These are phyloP conservation scores for Trichocladium antarcticum DNA, from an alignment of 495 filamentous ascomycete genomes.

Conservation along the genomic window DNA sequence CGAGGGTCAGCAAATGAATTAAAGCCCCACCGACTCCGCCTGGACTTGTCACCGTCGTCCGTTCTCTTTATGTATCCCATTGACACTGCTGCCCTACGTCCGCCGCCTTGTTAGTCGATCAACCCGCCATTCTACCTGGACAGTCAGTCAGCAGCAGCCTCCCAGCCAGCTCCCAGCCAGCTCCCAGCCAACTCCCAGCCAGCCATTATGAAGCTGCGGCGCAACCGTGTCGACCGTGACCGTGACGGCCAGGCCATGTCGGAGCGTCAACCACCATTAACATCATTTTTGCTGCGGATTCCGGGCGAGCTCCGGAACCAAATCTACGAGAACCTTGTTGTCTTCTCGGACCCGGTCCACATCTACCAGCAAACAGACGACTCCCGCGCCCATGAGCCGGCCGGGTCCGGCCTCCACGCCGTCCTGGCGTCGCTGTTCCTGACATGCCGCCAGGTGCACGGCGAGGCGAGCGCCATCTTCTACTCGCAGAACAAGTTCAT, in stretches of 20 bases:
- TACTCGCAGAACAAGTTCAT: conserved; percentile 11
- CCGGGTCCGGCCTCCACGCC: background rate
- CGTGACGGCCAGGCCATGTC: background rate
- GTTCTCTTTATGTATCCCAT: no score
- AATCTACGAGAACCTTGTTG: conserved; percentile 11
- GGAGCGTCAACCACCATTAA: background rate
- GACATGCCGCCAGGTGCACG: conserved; percentile 6
- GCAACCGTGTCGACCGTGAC: no score
- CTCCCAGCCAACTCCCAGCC: no score
- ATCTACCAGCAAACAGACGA: background rate
- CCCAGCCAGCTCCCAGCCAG: no score
- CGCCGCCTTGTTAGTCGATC: no score
- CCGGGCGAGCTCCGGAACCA: conserved; percentile 18
- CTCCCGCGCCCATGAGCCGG: background rate
- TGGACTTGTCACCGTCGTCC: no score
- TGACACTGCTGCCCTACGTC: no score
- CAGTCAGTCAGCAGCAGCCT: no score
- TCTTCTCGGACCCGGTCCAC: conserved; percentile 1
- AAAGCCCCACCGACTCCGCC: no score
- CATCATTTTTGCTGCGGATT: background rate
- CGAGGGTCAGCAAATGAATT: no score
- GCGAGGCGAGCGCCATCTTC: conserved; percentile 11
- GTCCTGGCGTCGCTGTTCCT: conserved; percentile 7
- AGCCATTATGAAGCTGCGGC: no score
- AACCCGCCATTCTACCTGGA: no score